Evolutionary conservation across 2,329 filamentous ascomycete species (phyloP).

Genomic region (Penicillium olsonii): DNA sequence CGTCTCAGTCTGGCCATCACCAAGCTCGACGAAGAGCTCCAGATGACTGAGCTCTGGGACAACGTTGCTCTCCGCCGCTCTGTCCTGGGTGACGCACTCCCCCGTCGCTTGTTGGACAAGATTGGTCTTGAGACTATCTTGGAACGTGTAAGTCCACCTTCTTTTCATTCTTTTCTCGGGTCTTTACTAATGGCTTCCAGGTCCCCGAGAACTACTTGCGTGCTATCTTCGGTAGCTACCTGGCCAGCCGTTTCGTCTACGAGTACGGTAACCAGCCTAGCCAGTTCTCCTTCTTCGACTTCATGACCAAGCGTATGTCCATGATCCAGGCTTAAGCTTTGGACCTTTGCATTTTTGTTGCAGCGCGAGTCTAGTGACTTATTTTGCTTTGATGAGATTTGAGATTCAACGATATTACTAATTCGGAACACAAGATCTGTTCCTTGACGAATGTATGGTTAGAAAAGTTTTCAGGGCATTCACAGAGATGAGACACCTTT

Average conservation of each 20-base stretch:
- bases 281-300: conserved; percentile 98
- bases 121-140: conserved; percentile 89
- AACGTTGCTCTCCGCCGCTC: conserved; percentile 75
- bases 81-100: conserved; percentile 82
- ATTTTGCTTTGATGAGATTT: conserved; percentile 4
- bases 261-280: conserved; percentile 88
- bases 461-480: conserved; percentile 4
- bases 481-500: background rate
- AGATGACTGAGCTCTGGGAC: conserved; percentile 88
- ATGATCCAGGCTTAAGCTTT: conserved; percentile 28
- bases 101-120: conserved; percentile 79
- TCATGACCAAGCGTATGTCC: conserved; percentile 51
- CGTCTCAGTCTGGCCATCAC: conserved; percentile 90
- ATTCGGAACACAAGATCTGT: conserved; percentile 11
- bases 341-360: conserved; percentile 6
- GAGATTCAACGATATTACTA: conserved; percentile 10
- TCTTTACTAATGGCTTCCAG: conserved; percentile 40
- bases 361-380: conserved; percentile 4
- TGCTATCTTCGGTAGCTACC: conserved; percentile 92
- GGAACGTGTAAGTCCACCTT: conserved; percentile 60
- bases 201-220: conserved; percentile 89
- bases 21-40: conserved; percentile 93
- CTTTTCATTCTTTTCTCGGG: background rate
- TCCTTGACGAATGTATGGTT: conserved; percentile 15
- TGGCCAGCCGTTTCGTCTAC: conserved; percentile 95